phyloP scores from a whole-genome alignment of 306 rosid species.

The Acacia confusa region DNA sequence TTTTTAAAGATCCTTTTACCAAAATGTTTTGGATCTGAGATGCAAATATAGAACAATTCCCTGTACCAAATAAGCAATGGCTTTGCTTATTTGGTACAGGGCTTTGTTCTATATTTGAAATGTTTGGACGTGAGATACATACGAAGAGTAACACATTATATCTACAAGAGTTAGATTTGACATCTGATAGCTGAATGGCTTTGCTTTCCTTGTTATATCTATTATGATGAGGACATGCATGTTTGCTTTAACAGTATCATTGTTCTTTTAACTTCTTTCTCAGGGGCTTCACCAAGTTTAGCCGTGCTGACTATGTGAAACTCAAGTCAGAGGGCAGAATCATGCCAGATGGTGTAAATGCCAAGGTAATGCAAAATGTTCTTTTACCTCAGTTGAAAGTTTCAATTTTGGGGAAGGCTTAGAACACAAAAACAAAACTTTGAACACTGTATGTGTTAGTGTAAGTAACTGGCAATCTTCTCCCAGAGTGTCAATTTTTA shows the following conservation, averaged over 20 bases:
- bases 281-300: conserved; percentile 83
- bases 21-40: background rate
- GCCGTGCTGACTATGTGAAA: conserved; percentile 58
- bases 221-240: background rate
- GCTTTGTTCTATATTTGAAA: no score
- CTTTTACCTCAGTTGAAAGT: no score
- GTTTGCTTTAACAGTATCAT: background rate
- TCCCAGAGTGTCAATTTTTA: background rate
- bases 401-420: background rate
- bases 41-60: background rate
- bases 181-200: background rate
- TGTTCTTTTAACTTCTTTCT: conserved; percentile 16
- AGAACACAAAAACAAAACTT: background rate
- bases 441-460: background rate
- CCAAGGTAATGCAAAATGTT: conserved; percentile 53
- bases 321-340: conserved; percentile 58
- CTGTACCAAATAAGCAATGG: background rate
- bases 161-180: background rate
- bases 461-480: background rate
- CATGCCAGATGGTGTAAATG: conserved; percentile 71
- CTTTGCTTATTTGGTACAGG: no score
- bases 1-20: background rate
- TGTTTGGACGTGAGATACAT: background rate
- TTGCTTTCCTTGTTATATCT: background rate
- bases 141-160: background rate